Conservation (phyloP, 2,329 filamentous ascomycete genomes). For the Colletotrichum incanum region DNA sequence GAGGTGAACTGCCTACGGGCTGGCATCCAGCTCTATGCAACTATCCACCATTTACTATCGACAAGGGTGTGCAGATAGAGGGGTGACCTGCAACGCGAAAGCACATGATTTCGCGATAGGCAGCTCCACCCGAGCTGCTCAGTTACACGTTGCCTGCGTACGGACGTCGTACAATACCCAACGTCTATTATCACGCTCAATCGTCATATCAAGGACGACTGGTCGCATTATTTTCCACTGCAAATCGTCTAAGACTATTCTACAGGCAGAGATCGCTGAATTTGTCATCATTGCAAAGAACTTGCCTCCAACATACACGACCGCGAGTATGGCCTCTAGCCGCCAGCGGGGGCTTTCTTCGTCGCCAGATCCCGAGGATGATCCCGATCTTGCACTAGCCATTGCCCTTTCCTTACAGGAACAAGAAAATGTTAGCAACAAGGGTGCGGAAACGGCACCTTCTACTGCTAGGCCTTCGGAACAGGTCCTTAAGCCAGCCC, state of each 20-base stretch:
- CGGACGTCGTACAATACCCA: constrained; percentile 16
- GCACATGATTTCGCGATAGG: constrained; percentile 50
- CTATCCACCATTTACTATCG: background rate
- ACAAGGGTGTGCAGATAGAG: background rate
- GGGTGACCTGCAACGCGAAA: background rate
- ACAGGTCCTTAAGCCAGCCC: background rate
- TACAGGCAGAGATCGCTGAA: background rate
- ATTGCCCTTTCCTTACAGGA: constrained; percentile 71
- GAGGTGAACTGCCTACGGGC: background rate
- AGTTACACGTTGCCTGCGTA: constrained; percentile 4
- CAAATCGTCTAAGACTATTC: no score
- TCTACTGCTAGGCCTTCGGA: background rate
- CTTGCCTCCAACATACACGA: background rate
- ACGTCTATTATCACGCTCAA: background rate
- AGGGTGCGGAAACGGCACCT: background rate
- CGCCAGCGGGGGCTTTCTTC: constrained; percentile 1
- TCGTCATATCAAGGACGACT: background rate
- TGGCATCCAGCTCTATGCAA: background rate
- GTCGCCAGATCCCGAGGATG: constrained; percentile 59
- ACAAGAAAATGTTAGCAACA: constrained; percentile 32
- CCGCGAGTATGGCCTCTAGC: constrained; percentile 15
- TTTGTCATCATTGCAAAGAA: background rate
- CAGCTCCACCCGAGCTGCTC: background rate
- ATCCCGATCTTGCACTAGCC: constrained; percentile 73
- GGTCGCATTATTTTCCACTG: background rate